These are phyloP conservation scores for Aspergillus latus DNA, from an alignment of 2,329 filamentous ascomycete species.

Conservation along the genomic window DNA sequence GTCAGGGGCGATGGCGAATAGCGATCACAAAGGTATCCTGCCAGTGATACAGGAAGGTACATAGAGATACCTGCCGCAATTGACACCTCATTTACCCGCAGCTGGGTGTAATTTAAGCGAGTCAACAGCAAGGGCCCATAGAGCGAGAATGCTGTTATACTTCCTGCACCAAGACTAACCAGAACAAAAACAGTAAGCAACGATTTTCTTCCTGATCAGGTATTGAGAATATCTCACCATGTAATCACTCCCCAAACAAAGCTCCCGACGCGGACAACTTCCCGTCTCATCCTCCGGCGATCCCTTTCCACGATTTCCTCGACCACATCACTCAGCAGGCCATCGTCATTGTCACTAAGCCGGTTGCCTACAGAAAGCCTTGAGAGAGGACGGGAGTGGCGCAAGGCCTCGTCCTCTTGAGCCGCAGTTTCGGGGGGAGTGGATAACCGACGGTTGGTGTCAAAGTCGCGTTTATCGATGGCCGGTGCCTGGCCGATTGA, in stretches of 20 bases:
- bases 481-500: conserved; percentile 22
- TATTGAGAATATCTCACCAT: conserved; percentile 43
- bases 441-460: conserved; percentile 40
- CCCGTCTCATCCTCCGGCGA: conserved; percentile 53
- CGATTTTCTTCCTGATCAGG: no score
- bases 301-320: conserved; percentile 61
- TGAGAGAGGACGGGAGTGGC: conserved; percentile 23
- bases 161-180: conserved; percentile 73
- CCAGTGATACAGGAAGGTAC: conserved; percentile 86
- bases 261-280: conserved; percentile 55
- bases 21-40: conserved; percentile 90
- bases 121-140: conserved; percentile 90
- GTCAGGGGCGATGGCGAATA: conserved; percentile 77
- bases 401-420: conserved; percentile 28
- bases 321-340: conserved; percentile 61
- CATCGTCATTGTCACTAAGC: conserved; percentile 29
- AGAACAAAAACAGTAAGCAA: neutral
- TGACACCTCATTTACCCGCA: conserved; percentile 86
- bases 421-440: conserved; percentile 17
- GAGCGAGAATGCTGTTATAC: conserved; percentile 88
- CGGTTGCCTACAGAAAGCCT: conserved; percentile 21
- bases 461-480: conserved; percentile 51
- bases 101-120: conserved; percentile 81
- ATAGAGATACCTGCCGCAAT: conserved; percentile 84
- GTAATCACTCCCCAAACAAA: conserved; percentile 62